Conservation (phyloP, 2,329 filamentous ascomycete genomes). For the Aspergillus amoenus region DNA sequence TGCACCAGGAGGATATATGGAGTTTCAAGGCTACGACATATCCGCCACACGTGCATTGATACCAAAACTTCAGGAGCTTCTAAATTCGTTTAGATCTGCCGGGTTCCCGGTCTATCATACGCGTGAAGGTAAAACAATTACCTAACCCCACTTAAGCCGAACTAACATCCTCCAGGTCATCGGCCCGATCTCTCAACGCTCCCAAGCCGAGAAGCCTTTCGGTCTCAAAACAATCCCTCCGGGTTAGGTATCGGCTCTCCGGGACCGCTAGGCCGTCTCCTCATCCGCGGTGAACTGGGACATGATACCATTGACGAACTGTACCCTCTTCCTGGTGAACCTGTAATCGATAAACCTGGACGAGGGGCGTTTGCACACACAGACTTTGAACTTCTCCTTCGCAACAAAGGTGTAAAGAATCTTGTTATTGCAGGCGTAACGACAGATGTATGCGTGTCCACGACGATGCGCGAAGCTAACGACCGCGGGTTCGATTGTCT, state of each 20-base stretch:
- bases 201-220: slow-evolving; percentile 53
- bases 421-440: slow-evolving; percentile 56
- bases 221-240: slow-evolving; percentile 53
- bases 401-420: slow-evolving; percentile 53
- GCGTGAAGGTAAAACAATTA: slow-evolving; percentile 41
- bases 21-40: slow-evolving; percentile 47
- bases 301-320: slow-evolving; percentile 59
- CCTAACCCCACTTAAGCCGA: not conserved
- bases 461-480: slow-evolving; percentile 56
- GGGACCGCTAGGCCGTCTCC: slow-evolving; percentile 58
- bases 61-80: slow-evolving; percentile 40
- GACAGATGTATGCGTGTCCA: slow-evolving; percentile 57
- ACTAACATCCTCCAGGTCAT: slow-evolving; percentile 35
- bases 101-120: slow-evolving; percentile 47
- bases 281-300: slow-evolving; percentile 58
- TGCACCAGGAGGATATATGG: slow-evolving; percentile 44
- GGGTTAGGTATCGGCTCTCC: slow-evolving; percentile 52
- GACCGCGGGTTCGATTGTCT: slow-evolving; percentile 57
- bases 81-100: slow-evolving; percentile 39
- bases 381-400: slow-evolving; percentile 53
- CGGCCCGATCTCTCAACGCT: slow-evolving; percentile 58
- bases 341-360: slow-evolving; percentile 57
- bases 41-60: slow-evolving; percentile 40
- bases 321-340: slow-evolving; percentile 48
- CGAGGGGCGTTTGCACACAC: slow-evolving; percentile 55